These are phyloP conservation scores for Pythium monospermum DNA, from an alignment of 352 stramenopile genomes.

Conservation along the genomic window DNA sequence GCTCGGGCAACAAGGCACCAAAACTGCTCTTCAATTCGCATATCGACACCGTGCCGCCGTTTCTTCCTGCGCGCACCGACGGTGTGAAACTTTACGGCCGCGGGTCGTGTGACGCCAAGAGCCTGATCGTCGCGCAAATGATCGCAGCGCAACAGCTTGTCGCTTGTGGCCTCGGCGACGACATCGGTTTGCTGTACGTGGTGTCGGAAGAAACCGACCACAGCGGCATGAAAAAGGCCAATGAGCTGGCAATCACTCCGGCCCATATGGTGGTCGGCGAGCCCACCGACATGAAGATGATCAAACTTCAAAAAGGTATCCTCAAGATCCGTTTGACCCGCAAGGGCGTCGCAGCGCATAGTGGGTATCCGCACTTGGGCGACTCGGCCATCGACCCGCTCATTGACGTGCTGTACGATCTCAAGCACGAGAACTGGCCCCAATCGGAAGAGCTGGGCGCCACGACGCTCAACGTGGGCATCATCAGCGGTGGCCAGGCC, in stretches of 20 bases:
- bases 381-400: slow-evolving; percentile 82
- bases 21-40: slow-evolving; percentile 82
- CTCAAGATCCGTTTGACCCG: slow-evolving; percentile 76
- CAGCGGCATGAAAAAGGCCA: slow-evolving; percentile 86
- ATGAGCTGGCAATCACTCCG: slow-evolving; percentile 68
- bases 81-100: slow-evolving; percentile 68
- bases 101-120: slow-evolving; percentile 82
- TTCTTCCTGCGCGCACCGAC: slow-evolving; percentile 58
- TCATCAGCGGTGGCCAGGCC: slow-evolving; percentile 75
- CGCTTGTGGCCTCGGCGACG: slow-evolving; percentile 44
- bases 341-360: slow-evolving; percentile 75
- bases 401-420: slow-evolving; percentile 76
- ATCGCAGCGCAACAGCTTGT: slow-evolving; percentile 66
- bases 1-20: slow-evolving; percentile 45
- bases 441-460: slow-evolving; percentile 71
- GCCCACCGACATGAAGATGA: slow-evolving; percentile 75
- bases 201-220: slow-evolving; percentile 87
- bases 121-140: slow-evolving; percentile 78
- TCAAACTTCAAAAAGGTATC: slow-evolving; percentile 84
- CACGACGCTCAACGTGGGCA: slow-evolving; percentile 82
- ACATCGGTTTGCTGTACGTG: slow-evolving; percentile 78
- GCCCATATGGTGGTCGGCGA: slow-evolving; percentile 77
- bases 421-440: slow-evolving; percentile 77
- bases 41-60: slow-evolving; percentile 81
- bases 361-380: slow-evolving; percentile 78